Base-by-base conservation (phyloP, 805 yeast species). In the Candida cerambycidarum region DNA sequence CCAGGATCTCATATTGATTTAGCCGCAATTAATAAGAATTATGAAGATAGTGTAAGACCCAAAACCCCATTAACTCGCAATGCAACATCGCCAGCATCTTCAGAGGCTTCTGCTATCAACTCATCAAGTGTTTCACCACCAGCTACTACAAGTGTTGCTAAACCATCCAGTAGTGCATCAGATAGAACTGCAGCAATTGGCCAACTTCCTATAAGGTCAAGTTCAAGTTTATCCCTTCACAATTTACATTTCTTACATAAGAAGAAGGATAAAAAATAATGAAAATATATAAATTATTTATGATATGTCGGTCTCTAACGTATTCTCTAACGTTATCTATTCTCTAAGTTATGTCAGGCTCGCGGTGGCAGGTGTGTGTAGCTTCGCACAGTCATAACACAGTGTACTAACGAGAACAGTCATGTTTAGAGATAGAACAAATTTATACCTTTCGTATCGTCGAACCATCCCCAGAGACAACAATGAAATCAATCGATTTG, bases 371-470 rank as follows among this genome's bases (percentile, higher is more conserved):
- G n/a, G n/a, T n/a, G n/a, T n/a, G n/a, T n/a, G n/a, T n/a, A n/a
- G n/a, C n/a, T n/a, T n/a, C n/a, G n/a, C n/a, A n/a, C n/a, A n/a
- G n/a, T n/a, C n/a, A n/a, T n/a, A n/a, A n/a, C n/a, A n/a, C n/a
- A n/a, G n/a, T n/a, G n/a, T 8, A 21, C 18, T 8, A 31, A 5
- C 13, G 21, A 16, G 21, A 31, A 31, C 11, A 17, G 15, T 37
- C 41, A 89, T 92, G 97, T 87, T 85, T 57, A 76, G 98, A 61
- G 98, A 93, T 65, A 75, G 97, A 61, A 93, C 99, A n/a, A 92
- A 90, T 58, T 74, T 92, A 50, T 92, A 75, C 62, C 69, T 89
- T 16, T 89, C 97, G 35, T 92, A 86, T 59, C 79, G 99, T 49
- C 80, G 93, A 46, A 89, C 98, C 9, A 84, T 83, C 44, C 95